Evolutionary conservation across 2,329 filamentous ascomycete genomes (phyloP).

Genomic region (Fusarium protoensiforme): DNA sequence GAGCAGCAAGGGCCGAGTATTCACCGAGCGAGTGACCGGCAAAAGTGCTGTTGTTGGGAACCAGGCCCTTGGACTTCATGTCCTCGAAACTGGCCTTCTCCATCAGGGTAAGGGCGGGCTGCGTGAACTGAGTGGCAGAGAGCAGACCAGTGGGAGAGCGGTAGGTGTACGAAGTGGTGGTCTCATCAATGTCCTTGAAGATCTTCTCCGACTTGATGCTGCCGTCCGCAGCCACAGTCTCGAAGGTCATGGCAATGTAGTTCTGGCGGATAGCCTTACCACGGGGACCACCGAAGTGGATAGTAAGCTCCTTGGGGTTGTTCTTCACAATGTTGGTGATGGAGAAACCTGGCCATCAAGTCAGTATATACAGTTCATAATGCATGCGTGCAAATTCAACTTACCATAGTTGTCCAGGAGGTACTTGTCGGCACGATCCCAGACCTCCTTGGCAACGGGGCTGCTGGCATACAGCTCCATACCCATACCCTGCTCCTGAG

Average conservation of each 20-base stretch:
- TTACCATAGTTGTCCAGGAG: conserved; percentile 98
- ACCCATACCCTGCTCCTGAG: conserved; percentile 99
- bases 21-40: conserved; percentile 98
- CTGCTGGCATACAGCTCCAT: conserved; percentile 98
- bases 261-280: conserved; percentile 98
- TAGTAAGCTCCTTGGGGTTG: conserved; percentile 98
- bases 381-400: conserved; percentile 36
- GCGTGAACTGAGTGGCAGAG: conserved; percentile 98
- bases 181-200: conserved; percentile 97
- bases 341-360: conserved; percentile 74
- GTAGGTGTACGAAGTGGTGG: conserved; percentile 96
- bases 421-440: conserved; percentile 97
- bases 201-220: conserved; percentile 98
- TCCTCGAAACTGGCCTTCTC: conserved; percentile 99
- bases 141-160: conserved; percentile 92
- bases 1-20: conserved; percentile 94
- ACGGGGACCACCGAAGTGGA: conserved; percentile 96
- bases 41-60: conserved; percentile 96
- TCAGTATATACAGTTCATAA: conserved; percentile 16
- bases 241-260: conserved; percentile 99
- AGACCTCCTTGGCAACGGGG: conserved; percentile 93
- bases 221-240: conserved; percentile 93
- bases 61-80: conserved; percentile 96
- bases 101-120: conserved; percentile 97
- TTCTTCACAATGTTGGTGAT: conserved; percentile 99